These are phyloP conservation scores for Didymella pinodella DNA, from an alignment of 2,329 filamentous ascomycete genomes.

Conservation along the genomic window DNA sequence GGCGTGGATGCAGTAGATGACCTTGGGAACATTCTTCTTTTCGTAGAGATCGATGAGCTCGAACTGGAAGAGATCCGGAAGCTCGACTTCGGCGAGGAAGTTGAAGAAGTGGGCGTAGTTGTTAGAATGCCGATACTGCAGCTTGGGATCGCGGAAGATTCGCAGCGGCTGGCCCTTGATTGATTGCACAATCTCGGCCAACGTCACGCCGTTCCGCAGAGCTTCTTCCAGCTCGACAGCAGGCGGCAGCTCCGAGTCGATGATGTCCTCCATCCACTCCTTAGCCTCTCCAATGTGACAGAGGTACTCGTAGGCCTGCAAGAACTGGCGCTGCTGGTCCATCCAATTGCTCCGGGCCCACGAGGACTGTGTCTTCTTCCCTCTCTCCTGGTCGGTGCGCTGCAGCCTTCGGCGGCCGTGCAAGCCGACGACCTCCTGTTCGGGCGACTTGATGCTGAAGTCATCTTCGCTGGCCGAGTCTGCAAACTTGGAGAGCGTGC, in stretches of 20 bases:
- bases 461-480: conserved; percentile 78
- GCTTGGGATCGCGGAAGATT: conserved; percentile 83
- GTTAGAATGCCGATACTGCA: conserved; percentile 96
- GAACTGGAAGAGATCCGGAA: conserved; percentile 95
- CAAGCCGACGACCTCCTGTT: conserved; percentile 87
- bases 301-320: conserved; percentile 97
- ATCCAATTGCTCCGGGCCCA: conserved; percentile 95
- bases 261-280: conserved; percentile 97
- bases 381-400: conserved; percentile 64
- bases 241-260: conserved; percentile 83
- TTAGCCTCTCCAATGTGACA: conserved; percentile 99
- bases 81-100: conserved; percentile 87
- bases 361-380: conserved; percentile 61
- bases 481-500: conserved; percentile 84
- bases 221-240: conserved; percentile 95
- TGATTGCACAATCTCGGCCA: conserved; percentile 92
- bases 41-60: conserved; percentile 98
- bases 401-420: conserved; percentile 85
- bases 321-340: conserved; percentile 96
- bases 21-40: conserved; percentile 99
- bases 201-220: conserved; percentile 87
- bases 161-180: conserved; percentile 77
- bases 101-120: conserved; percentile 97
- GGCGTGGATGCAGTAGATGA: conserved; percentile 98
- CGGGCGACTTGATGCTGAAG: conserved; percentile 77